Evolutionary conservation across 179 eudicot genomes (phyloP).

Genomic region (Patellifolia procumbens): DNA sequence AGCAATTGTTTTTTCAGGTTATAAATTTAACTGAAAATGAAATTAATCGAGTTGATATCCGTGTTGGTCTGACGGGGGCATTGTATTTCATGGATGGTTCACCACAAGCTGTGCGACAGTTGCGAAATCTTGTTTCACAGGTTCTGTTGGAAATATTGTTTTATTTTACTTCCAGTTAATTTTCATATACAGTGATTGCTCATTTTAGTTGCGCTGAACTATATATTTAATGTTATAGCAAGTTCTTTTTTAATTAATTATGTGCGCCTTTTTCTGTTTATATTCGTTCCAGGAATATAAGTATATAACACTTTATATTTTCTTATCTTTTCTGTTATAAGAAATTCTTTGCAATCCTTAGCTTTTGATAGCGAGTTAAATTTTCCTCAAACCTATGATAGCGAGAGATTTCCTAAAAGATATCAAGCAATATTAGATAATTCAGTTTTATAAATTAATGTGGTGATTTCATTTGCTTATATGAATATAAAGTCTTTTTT

Average conservation of each 20-base stretch:
- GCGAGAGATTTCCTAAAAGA: neutral
- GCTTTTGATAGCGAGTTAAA: neutral
- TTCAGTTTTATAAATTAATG: neutral
- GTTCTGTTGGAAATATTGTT: conserved; percentile 34
- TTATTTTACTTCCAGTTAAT: neutral
- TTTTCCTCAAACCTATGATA: neutral
- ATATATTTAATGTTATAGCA: neutral
- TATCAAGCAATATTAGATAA: neutral
- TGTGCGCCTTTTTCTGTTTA: neutral
- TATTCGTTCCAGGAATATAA: neutral
- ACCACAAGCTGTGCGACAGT: conserved; percentile 96
- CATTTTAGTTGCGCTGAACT: neutral
- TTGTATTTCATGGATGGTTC: conserved; percentile 97
- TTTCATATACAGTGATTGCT: neutral
- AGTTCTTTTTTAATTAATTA: neutral
- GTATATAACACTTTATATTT: neutral
- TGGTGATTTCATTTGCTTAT: neutral
- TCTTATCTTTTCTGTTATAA: neutral
- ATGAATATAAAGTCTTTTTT: too few relatives aligned
- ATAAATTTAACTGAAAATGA: conserved; percentile 89
- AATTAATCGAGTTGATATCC: conserved; percentile 86
- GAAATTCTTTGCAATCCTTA: neutral
- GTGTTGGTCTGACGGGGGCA: conserved; percentile 92
- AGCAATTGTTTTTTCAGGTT: conserved; percentile 57
- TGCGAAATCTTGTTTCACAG: conserved; percentile 93